Evolutionary conservation across 495 filamentous ascomycete genomes (phyloP).

Genomic region (Penicillium dipodomyicola): DNA sequence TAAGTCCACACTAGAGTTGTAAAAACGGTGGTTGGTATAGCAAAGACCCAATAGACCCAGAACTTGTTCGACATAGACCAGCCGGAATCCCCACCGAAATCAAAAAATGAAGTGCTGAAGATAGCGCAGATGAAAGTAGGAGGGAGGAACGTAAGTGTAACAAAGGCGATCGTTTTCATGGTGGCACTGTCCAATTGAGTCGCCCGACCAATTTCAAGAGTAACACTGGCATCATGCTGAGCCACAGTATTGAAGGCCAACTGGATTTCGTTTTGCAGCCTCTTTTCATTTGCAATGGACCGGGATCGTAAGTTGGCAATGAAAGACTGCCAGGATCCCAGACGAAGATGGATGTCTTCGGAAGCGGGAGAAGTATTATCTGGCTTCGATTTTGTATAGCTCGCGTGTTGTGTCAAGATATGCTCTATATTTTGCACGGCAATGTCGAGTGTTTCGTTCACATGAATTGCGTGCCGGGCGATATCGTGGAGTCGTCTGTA

Average conservation of each 20-base stretch:
- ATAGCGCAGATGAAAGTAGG: constrained; percentile 37
- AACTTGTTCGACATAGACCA: constrained; percentile 30
- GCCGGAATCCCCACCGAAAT: constrained; percentile 16
- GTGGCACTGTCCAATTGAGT: constrained; percentile 7
- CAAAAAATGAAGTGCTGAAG: constrained; percentile 34
- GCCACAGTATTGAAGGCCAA: constrained; percentile 33
- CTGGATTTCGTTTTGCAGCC: constrained; percentile 41
- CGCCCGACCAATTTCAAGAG: constrained; percentile 20
- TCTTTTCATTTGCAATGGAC: constrained; percentile 35
- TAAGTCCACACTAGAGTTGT: constrained; percentile 8
- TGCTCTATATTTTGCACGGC: constrained; percentile 29
- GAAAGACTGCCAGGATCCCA: constrained; percentile 36
- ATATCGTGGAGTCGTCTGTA: constrained; percentile 42
- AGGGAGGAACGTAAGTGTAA: constrained; percentile 20
- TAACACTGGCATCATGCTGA: constrained; percentile 34
- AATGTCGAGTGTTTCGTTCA: constrained; percentile 41
- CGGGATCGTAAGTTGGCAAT: constrained; percentile 36
- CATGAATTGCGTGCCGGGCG: constrained; percentile 43
- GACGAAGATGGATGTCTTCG: constrained; percentile 22
- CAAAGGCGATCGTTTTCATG: constrained; percentile 10
- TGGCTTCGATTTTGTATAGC: neutral
- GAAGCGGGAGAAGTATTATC: neutral
- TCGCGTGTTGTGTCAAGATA: constrained; percentile 31
- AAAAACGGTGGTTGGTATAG: constrained; percentile 25
- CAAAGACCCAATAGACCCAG: constrained; percentile 33